Conservation (phyloP, 1,139 yeast species). For the Candida smagusa region DNA sequence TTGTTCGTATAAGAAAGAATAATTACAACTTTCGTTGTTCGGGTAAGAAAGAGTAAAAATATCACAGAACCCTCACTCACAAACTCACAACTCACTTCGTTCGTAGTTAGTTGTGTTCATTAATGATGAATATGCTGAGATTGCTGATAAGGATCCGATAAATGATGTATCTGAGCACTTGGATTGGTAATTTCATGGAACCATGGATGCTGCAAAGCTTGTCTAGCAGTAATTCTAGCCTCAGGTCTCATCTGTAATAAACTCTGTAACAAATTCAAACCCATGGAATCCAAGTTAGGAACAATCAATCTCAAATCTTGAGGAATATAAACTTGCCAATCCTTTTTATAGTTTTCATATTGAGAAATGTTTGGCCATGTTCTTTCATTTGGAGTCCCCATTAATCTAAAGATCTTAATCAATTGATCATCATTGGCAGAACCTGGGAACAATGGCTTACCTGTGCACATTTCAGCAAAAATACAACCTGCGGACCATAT, state of each 20-base stretch:
- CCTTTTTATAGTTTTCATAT: constrained; percentile 79
- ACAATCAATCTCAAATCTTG: constrained; percentile 78
- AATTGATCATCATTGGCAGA: constrained; percentile 94
- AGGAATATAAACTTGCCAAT: constrained; percentile 75
- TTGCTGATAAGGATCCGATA: constrained; percentile 39
- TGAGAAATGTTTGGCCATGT: constrained; percentile 94
- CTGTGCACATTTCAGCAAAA: constrained; percentile 96
- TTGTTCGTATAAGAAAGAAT: too few relatives aligned
- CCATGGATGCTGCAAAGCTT: constrained; percentile 94
- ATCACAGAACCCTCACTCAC: too few relatives aligned
- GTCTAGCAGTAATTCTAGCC: constrained; percentile 83
- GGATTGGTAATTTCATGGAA: constrained; percentile 71
- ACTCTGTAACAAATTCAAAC: constrained; percentile 72
- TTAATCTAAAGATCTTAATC: constrained; percentile 78
- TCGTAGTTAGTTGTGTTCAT: not conserved
- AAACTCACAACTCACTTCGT: too few relatives aligned
- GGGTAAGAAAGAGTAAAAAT: too few relatives aligned
- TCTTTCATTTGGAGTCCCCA: constrained; percentile 96
- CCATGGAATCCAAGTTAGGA: constrained; percentile 76
- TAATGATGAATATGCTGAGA: constrained; percentile 15
- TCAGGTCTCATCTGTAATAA: constrained; percentile 92
- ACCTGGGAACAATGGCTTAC: constrained; percentile 96
- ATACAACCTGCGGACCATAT: constrained; percentile 99
- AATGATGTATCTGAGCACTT: constrained; percentile 32
- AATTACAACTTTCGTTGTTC: too few relatives aligned